phyloP scores from a whole-genome alignment of 2,329 filamentous ascomycete genomes.

The Bertia moriformis region DNA sequence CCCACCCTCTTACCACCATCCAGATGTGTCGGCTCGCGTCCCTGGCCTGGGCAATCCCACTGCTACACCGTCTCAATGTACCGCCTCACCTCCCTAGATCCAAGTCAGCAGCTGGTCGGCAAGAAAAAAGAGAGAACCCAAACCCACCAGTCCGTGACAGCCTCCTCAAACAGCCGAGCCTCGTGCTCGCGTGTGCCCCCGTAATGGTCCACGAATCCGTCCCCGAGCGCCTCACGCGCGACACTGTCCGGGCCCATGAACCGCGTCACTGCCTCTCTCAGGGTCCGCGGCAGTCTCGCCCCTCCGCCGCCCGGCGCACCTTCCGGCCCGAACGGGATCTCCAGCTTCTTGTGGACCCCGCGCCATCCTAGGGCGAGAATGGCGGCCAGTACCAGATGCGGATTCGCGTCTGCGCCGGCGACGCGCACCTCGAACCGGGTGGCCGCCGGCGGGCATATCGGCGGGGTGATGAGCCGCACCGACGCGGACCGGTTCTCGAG shows the following conservation, averaged over 20 bases:
- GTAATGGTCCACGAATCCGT: conserved; percentile 64
- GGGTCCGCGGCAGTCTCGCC: conserved; percentile 47
- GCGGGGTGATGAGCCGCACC: conserved; percentile 56
- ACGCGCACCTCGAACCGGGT: conserved; percentile 61
- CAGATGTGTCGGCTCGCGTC: too few species aligned
- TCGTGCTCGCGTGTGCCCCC: conserved; percentile 62
- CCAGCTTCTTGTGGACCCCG: conserved; percentile 58
- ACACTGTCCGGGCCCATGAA: conserved; percentile 52
- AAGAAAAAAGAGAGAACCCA: conserved; percentile 17
- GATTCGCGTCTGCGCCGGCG: conserved; percentile 58
- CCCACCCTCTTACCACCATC: too few species aligned
- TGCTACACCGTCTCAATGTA: conserved; percentile 37
- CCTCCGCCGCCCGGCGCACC: conserved; percentile 25
- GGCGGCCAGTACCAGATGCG: conserved; percentile 53
- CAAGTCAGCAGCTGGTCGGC: conserved; percentile 5
- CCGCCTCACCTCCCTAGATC: conserved; percentile 32
- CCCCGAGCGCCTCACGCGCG: conserved; percentile 58
- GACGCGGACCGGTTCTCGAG: conserved; percentile 60
- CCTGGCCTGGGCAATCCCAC: background rate
- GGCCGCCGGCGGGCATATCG: conserved; percentile 50
- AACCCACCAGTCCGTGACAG: conserved; percentile 64
- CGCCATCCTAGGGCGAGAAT: conserved; percentile 57
- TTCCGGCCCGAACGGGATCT: conserved; percentile 53
- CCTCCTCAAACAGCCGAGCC: conserved; percentile 57
- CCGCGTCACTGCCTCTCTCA: conserved; percentile 51